phyloP scores from a whole-genome alignment of 2,329 filamentous ascomycete genomes.

The Purpureocillium lavendulum region DNA sequence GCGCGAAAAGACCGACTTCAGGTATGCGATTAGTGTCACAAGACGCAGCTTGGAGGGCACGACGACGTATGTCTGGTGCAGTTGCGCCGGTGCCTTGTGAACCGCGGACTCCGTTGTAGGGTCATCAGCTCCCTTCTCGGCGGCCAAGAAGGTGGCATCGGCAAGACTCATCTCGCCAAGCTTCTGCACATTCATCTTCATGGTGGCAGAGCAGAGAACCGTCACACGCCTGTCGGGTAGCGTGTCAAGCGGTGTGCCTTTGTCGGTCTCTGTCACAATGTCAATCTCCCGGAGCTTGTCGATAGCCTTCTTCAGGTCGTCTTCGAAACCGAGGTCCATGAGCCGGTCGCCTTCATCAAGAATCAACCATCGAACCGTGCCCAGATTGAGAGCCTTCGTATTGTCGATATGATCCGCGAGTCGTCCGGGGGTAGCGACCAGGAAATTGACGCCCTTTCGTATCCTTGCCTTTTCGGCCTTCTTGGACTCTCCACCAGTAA shows the following conservation, averaged over 20 bases:
- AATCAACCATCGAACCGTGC: constrained; percentile 86
- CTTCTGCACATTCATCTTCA: constrained; percentile 95
- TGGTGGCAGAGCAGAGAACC: constrained; percentile 88
- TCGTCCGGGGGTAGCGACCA: constrained; percentile 89
- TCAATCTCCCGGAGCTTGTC: constrained; percentile 62
- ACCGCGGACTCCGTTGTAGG: constrained; percentile 43
- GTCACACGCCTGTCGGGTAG: constrained; percentile 74
- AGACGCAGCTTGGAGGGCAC: constrained; percentile 84
- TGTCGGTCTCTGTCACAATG: constrained; percentile 50
- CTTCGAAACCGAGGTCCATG: constrained; percentile 96
- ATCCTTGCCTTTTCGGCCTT: constrained; percentile 86
- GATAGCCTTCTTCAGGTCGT: constrained; percentile 85
- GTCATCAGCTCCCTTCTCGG: constrained; percentile 42
- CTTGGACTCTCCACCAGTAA: constrained; percentile 60
- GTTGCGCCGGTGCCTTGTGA: constrained; percentile 75
- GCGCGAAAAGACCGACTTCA: constrained; percentile 81
- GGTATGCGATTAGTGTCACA: constrained; percentile 74
- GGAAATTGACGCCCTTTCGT: constrained; percentile 88
- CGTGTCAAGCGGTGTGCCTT: constrained; percentile 48
- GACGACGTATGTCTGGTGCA: constrained; percentile 86
- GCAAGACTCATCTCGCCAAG: constrained; percentile 92
- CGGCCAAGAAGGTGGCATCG: constrained; percentile 80
- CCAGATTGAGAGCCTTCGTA: constrained; percentile 80
- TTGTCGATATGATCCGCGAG: constrained; percentile 88
- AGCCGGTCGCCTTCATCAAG: constrained; percentile 95